Base-by-base conservation (phyloP, 768 basidiomycete genomes). In the Amanita thiersii region DNA sequence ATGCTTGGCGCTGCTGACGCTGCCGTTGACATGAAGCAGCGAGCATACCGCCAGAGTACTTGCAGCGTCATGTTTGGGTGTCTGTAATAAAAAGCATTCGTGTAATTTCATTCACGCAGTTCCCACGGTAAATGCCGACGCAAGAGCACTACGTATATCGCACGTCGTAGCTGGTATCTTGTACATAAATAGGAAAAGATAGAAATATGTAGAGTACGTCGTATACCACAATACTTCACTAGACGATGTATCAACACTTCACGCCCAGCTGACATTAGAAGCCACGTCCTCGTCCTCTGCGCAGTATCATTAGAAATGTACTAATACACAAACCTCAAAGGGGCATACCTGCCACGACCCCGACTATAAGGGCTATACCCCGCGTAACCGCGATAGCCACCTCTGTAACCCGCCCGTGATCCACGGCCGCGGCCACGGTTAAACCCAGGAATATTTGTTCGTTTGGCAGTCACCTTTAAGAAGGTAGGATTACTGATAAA, bases 361-460 rank as follows among this genome's bases (percentile, higher is more conserved):
- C 75, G 62, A 47, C 70, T 62, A 58, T 86, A 84, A 12, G 84
- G 82, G 39, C 57, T 72, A 55, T 73, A 85, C 2, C 77, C 77
- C 9, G 58, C 57, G 32, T 39, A 32, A 14, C 44, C 37, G 21
- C 44, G 44, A 45, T 65, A 61, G 47, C 68, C 65, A 46, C 69
- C 65, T 50, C 70, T 60, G 48, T 62, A 65, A 24, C 78, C 71
- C 20, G 77, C 72, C 33, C 75, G 57, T 84, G 64, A 53, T 65
- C 83, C 85, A 39, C 91, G 69, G 10, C 89, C 84, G 17, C 89
- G 68, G 11, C 90, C 87, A 44, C 86, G 79, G 51, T 78, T 86
- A 63, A 88, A 91, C 1, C 91, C 91, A 14, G 93, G 96, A 40
- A 98, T 61, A 61, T 99, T 99, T 29, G 96, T 99, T 47, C 96